Evolutionary conservation across 2,329 filamentous ascomycete species (phyloP).

Genomic region (Neofusicoccum sp.): DNA sequence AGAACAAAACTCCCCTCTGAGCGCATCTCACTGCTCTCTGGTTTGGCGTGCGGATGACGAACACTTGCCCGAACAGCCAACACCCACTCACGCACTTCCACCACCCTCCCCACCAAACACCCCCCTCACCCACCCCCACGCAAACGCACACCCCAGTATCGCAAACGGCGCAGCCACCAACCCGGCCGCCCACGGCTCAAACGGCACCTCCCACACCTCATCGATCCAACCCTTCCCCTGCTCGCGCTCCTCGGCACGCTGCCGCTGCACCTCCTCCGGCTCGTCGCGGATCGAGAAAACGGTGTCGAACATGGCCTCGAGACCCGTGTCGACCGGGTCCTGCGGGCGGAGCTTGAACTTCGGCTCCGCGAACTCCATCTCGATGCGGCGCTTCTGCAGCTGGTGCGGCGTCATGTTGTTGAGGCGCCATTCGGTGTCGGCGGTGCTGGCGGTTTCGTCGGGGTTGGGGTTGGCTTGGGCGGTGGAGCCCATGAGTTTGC

Average conservation of each 20-base stretch:
- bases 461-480: background rate
- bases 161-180: background rate
- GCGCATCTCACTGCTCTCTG: too few relatives aligned
- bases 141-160: background rate
- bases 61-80: background rate
- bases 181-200: background rate
- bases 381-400: conserved; percentile 1
- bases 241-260: conserved; percentile 11
- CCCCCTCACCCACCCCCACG: background rate
- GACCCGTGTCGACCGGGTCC: conserved; percentile 25
- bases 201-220: background rate
- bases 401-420: conserved; percentile 3
- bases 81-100: background rate
- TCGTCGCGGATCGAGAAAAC: conserved; percentile 27
- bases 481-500: conserved; percentile 30
- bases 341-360: conserved; percentile 20
- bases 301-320: conserved; percentile 27
- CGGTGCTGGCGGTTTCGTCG: background rate
- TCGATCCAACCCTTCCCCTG: conserved; percentile 1
- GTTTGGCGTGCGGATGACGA: too few relatives aligned
- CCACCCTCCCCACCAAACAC: background rate
- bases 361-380: conserved; percentile 9
- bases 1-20: too few relatives aligned
- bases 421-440: conserved; percentile 4
- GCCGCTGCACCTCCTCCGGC: conserved; percentile 22